Evolutionary conservation across 176 grass and related monocot genomes (phyloP), one percentile per base, ranked within the genome.

Genomic region (Ensete ventricosum): DNA sequence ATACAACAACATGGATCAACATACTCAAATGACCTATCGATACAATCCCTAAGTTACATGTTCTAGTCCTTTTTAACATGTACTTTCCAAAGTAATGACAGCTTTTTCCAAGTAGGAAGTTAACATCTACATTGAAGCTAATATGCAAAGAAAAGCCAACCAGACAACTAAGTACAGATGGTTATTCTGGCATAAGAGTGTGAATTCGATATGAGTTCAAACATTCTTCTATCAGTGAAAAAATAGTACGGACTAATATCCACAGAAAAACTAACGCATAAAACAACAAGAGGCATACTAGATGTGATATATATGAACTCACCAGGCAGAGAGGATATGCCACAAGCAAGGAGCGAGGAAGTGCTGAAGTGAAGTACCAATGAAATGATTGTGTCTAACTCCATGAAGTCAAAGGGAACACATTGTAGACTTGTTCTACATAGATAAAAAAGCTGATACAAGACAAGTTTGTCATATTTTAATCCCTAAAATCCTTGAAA

Each of bases 341-440:
- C 53, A 94, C 69, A 82, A 99, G 84, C 86, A 99, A 81, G 62
- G 91, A 82, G 52, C 91, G 88, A 25, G 95, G 95, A 83, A 99
- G 88, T 55, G 86, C 95, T 71, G 95, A 99, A 62, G 83, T 94
- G 81, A 99, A 99, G 78, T 99, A 99, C 95, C 95, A 99, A 82
- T 99, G 88, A 77, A 91, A 65, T 4, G 95, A 78, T 73, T 91
- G 86, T 51, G 84, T 99, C 95, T 83, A 84, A 75, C 66, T 78
- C 71, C 25, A 88, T 17, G 34, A 75, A 55, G 57, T 76, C 63
- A 82, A 87, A 73, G 69, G 71, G 12, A 80, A 63, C 78, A 64
- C 52, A 70, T 4, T 24, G 21, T 21, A 77, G 11, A 64, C 2
- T 23, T 25, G 3, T 2, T 57, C 51, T 48, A 69, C 2, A 34